These are phyloP conservation scores for Hypoxylon sp. DNA, from an alignment of 2,329 filamentous ascomycete species.

Conservation along the genomic window DNA sequence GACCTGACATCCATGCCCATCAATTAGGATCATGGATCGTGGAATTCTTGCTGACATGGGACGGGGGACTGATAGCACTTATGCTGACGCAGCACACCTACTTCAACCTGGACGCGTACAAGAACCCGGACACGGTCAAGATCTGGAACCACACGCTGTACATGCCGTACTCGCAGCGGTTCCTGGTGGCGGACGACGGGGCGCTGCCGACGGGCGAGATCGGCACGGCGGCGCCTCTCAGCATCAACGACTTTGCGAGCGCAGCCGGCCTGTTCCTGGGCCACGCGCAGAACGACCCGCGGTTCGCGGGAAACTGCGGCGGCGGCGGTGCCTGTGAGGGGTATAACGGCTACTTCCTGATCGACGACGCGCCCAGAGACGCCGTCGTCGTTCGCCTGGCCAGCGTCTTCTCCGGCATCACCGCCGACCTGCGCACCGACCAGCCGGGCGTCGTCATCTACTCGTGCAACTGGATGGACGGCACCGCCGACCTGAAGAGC, in stretches of 20 bases:
- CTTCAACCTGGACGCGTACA: slow-evolving; percentile 76
- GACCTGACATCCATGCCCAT: slow-evolving; percentile 1
- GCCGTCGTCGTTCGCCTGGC: slow-evolving; percentile 66
- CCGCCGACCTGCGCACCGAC: slow-evolving; percentile 75
- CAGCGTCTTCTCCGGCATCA: slow-evolving; percentile 69
- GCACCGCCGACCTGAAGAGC: slow-evolving; percentile 65
- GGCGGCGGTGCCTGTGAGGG: slow-evolving; percentile 74
- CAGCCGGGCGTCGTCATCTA: slow-evolving; percentile 79
- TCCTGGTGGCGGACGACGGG: slow-evolving; percentile 66
- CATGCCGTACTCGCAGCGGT: slow-evolving; percentile 70
- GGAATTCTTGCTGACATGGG: slow-evolving; percentile 38
- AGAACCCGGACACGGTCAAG: slow-evolving; percentile 65
- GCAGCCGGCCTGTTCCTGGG: slow-evolving; percentile 70
- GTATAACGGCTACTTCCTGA: slow-evolving; percentile 72
- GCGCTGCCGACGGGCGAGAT: slow-evolving; percentile 72
- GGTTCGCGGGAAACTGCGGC: slow-evolving; percentile 71
- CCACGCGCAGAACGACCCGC: slow-evolving; percentile 65
- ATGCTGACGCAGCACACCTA: slow-evolving; percentile 76
- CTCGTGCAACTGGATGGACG: slow-evolving; percentile 70
- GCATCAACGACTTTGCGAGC: slow-evolving; percentile 76
- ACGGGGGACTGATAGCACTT: slow-evolving; percentile 56
- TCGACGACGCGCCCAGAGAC: slow-evolving; percentile 56
- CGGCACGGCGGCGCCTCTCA: slow-evolving; percentile 63
- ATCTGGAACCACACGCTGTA: slow-evolving; percentile 73
- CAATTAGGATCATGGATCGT: slow-evolving; percentile 9